Percentiles rank a stretch among this genome's conserved stretches.
These are phyloP conservation scores for Groenewaldozyma salmanticensis DNA, from an alignment of 805 yeast species.

Conservation along the genomic window DNA sequence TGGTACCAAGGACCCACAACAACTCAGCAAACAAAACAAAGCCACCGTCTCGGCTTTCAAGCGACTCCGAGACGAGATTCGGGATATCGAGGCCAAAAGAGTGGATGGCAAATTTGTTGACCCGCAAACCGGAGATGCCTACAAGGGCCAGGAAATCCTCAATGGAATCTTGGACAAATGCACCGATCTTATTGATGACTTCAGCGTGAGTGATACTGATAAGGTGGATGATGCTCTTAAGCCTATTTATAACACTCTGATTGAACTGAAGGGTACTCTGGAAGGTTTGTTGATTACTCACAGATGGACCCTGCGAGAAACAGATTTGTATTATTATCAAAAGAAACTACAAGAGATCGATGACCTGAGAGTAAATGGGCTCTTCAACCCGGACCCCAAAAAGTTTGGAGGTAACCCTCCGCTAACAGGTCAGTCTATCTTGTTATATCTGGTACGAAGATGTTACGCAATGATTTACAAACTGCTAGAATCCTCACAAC, in stretches of 20 bases:
- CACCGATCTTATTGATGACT: slow-evolving; percentile 61
- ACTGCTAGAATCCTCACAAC: slow-evolving; percentile 84
- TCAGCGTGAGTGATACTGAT: slow-evolving; percentile 35
- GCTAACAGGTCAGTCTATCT: slow-evolving; percentile 29
- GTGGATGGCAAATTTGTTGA: slow-evolving; percentile 45
- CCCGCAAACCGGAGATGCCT: slow-evolving; percentile 17
- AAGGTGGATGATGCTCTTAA: slow-evolving; percentile 39
- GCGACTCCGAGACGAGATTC: slow-evolving; percentile 31
- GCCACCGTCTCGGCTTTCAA: slow-evolving; percentile 28
- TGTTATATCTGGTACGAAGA: slow-evolving; percentile 74
- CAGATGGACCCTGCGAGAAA: slow-evolving; percentile 95
- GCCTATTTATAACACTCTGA: slow-evolving; percentile 53
- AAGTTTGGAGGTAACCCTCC: slow-evolving; percentile 18
- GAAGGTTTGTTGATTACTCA: slow-evolving; percentile 83
- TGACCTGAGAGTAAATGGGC: slow-evolving; percentile 54
- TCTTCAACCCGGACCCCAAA: slow-evolving; percentile 17
- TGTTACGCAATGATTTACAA: slow-evolving; percentile 87
- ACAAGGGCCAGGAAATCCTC: slow-evolving; percentile 23
- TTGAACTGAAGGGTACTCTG: slow-evolving; percentile 58
- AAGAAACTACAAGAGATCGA: slow-evolving; percentile 65
- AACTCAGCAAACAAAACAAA: not conserved
- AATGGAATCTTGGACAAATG: slow-evolving; percentile 64
- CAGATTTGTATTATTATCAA: slow-evolving; percentile 83
- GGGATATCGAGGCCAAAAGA: slow-evolving; percentile 38
- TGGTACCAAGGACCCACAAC: slow-evolving; percentile 29